Evolutionary conservation across 2,329 filamentous ascomycete species (phyloP).

Genomic region (Hymenoscyphus fructigenus): DNA sequence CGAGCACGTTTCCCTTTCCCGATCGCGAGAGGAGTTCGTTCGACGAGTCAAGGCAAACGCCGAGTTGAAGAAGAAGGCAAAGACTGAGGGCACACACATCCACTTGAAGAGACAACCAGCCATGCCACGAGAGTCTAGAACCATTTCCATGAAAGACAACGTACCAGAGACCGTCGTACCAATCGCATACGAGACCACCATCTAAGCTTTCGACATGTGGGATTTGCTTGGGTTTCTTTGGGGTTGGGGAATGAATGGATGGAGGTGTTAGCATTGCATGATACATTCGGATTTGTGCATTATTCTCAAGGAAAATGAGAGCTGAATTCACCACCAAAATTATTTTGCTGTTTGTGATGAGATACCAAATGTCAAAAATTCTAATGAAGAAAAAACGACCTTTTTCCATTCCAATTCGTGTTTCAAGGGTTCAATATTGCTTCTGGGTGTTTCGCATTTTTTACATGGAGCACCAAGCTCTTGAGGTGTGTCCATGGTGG

Average conservation of each 20-base stretch:
- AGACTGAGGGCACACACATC: constrained; percentile 81
- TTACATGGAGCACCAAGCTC: background rate
- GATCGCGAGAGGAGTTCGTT: constrained; percentile 96
- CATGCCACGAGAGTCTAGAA: constrained; percentile 76
- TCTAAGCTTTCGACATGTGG: constrained; percentile 55
- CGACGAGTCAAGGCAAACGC: constrained; percentile 96
- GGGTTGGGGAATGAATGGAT: constrained; percentile 30
- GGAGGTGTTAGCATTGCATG: constrained; percentile 36
- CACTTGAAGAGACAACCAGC: constrained; percentile 89
- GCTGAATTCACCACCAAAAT: constrained; percentile 29
- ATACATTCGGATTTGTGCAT: constrained; percentile 34
- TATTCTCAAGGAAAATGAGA: constrained; percentile 34
- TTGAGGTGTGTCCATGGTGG: too few relatives aligned
- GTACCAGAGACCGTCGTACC: constrained; percentile 88
- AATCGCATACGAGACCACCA: constrained; percentile 96
- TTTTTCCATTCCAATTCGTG: background rate
- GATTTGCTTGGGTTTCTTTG: constrained; percentile 37
- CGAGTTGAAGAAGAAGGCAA: constrained; percentile 87
- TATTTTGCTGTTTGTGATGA: background rate
- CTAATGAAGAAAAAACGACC: constrained; percentile 6
- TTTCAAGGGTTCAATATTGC: background rate
- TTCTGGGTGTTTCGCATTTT: background rate
- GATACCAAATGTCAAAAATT: background rate
- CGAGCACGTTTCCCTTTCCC: constrained; percentile 93
- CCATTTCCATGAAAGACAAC: constrained; percentile 77